Conservation (phyloP, 1,284 basidiomycete genomes). For the Ustilago sp. region DNA sequence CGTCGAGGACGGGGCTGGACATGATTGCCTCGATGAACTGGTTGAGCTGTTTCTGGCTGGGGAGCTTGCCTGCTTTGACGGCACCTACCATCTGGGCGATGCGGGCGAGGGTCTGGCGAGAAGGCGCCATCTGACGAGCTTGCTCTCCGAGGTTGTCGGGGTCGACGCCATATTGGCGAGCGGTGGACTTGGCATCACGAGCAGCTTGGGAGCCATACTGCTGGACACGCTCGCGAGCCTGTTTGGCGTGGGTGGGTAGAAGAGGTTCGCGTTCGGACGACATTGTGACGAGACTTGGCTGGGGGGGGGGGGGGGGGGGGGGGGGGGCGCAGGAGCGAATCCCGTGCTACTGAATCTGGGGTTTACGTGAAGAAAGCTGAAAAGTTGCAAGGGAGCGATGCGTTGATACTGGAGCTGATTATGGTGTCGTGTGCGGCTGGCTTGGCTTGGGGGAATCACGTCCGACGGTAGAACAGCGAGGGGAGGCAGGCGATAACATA, state of each 20-base stretch:
- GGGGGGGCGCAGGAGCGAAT: not conserved
- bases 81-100: slow-evolving; percentile 53
- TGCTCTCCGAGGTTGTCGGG: slow-evolving; percentile 40
- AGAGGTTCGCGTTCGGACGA: slow-evolving; percentile 52
- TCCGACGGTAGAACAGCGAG: not conserved
- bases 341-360: not conserved
- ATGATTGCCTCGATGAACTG: slow-evolving; percentile 48
- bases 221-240: slow-evolving; percentile 29
- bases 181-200: slow-evolving; percentile 44
- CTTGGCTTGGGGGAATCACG: not conserved
- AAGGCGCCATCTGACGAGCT: slow-evolving; percentile 40
- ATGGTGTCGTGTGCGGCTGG: not conserved
- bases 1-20: slow-evolving; percentile 54
- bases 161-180: slow-evolving; percentile 45
- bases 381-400: not conserved
- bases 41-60: slow-evolving; percentile 53
- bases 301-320: not conserved
- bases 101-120: slow-evolving; percentile 42
- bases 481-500: not conserved
- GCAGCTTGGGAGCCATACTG: slow-evolving; percentile 32
- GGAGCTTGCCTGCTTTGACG: slow-evolving; percentile 55
- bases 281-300: slow-evolving; percentile 13
- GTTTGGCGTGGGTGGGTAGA: slow-evolving; percentile 41
- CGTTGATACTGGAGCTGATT: not conserved
- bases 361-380: not conserved